phyloP scores from a whole-genome alignment of 23 red algal genomes.

The Gracilaria caudata region DNA sequence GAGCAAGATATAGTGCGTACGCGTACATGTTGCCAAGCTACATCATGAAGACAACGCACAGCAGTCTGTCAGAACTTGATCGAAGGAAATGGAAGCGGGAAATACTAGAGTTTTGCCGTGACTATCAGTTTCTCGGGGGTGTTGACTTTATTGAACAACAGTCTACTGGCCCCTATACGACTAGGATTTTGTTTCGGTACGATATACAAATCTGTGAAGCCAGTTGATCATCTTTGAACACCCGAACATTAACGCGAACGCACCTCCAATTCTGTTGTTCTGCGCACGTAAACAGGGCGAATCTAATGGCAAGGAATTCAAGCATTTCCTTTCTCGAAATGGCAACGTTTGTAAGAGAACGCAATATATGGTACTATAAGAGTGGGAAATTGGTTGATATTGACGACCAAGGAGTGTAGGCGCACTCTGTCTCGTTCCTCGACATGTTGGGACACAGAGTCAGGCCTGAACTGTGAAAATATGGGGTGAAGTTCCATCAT shows the following conservation, averaged over 20 bases:
- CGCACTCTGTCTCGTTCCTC: neutral
- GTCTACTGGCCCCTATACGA: slow-evolving; percentile 73
- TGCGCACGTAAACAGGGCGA: slow-evolving; percentile 21
- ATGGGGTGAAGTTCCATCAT: neutral
- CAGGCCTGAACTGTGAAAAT: neutral
- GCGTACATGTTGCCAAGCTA: slow-evolving; percentile 84
- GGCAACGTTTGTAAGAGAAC: slow-evolving; percentile 78
- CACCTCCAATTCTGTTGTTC: neutral
- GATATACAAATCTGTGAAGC: slow-evolving; percentile 13
- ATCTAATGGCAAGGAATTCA: slow-evolving; percentile 40
- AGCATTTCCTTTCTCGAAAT: slow-evolving; percentile 77
- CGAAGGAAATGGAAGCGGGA: slow-evolving; percentile 81
- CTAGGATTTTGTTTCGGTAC: slow-evolving; percentile 80
- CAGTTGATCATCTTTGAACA: neutral
- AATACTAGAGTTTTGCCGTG: slow-evolving; percentile 95
- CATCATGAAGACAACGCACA: slow-evolving; percentile 94
- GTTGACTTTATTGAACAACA: slow-evolving; percentile 91
- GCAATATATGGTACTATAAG: slow-evolving; percentile 80
- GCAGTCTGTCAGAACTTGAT: slow-evolving; percentile 68
- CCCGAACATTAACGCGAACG: neutral
- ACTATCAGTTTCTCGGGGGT: slow-evolving; percentile 79
- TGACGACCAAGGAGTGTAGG: slow-evolving; percentile 45
- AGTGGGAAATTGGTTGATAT: slow-evolving; percentile 84
- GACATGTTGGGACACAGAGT: neutral
- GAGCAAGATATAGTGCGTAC: slow-evolving; percentile 85